Evolutionary conservation across 768 basidiomycete genomes (phyloP).

Genomic region (Hericium erinaceus): DNA sequence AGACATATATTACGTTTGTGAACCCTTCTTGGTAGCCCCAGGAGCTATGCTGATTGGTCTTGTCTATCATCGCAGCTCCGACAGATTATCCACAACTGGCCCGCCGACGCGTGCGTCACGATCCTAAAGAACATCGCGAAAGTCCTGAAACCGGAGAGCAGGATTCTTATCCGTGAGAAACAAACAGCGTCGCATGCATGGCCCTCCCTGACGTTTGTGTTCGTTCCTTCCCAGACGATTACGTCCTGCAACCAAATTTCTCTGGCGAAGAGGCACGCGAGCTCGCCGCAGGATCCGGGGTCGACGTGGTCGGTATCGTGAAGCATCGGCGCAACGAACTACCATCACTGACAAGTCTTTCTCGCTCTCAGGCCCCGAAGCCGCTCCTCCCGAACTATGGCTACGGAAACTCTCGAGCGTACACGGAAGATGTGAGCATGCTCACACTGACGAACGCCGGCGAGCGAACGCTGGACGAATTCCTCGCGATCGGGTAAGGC

Average conservation of each 20-base stretch:
- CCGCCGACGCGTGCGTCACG: constrained; percentile 21
- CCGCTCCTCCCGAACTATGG: constrained; percentile 27
- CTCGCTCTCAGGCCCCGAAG: constrained; percentile 21
- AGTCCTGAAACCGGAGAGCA: constrained; percentile 22
- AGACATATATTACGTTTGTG: background rate
- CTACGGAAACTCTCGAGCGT: background rate
- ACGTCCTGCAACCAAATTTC: background rate
- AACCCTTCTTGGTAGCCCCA: no score
- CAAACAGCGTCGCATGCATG: no score
- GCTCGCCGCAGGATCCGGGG: background rate
- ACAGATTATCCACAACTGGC: constrained; percentile 28
- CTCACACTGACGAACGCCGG: background rate
- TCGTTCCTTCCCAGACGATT: background rate
- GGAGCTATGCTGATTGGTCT: background rate
- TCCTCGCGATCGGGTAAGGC: background rate
- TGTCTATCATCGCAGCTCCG: background rate
- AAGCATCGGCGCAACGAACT: background rate
- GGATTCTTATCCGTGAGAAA: constrained; percentile 25
- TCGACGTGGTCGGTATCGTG: background rate
- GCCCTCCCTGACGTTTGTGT: no score
- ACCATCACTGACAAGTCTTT: background rate
- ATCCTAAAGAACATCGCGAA: constrained; percentile 23
- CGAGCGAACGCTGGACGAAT: background rate
- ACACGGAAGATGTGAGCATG: background rate
- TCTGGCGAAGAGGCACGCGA: background rate